Conservation (phyloP, 768 basidiomycete species). For the Tremella fuciformis region DNA sequence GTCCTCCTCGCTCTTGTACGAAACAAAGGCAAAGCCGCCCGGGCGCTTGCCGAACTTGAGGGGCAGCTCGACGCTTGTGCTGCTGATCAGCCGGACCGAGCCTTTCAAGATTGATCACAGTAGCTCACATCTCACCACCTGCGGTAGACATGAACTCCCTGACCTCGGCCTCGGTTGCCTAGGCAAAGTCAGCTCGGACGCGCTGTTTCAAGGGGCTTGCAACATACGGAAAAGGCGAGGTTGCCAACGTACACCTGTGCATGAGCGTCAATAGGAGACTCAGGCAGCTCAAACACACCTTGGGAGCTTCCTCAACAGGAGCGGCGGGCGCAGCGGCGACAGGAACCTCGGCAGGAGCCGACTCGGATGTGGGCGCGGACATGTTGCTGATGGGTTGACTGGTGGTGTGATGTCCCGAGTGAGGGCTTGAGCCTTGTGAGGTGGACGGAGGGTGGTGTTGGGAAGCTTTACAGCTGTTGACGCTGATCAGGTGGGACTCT, state of each 20-base stretch:
- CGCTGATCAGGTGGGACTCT: too few species aligned
- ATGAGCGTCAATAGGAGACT: background rate
- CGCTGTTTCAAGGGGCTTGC: slow-evolving; percentile 5
- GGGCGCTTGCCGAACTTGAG: slow-evolving; percentile 38
- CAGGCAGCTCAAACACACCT: background rate
- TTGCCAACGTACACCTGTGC: slow-evolving; percentile 50
- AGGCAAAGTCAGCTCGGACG: background rate
- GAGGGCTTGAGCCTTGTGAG: too few species aligned
- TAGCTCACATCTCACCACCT: slow-evolving; percentile 44
- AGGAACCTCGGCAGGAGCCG: too few species aligned
- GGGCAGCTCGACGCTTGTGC: slow-evolving; percentile 37
- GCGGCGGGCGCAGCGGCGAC: background rate
- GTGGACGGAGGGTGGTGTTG: too few species aligned
- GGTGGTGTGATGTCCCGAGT: too few species aligned
- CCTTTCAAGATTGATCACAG: background rate
- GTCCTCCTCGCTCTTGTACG: slow-evolving; percentile 38
- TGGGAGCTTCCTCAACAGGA: background rate
- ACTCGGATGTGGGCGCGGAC: too few species aligned
- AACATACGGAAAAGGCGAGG: slow-evolving; percentile 38
- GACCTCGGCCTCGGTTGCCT: slow-evolving; percentile 46
- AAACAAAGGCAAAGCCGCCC: slow-evolving; percentile 47
- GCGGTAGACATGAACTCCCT: slow-evolving; percentile 36
- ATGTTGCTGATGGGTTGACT: too few species aligned
- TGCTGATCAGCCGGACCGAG: slow-evolving; percentile 8
- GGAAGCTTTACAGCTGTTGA: too few species aligned